A percentile compares a stretch with the other conserved stretches of the same genome.
Conservation (phyloP, 176 grass and related monocot species). For the Triticum aestivum region IWGSC_CS_RefSeq_v2.1 NC_057814.1:411558425-411558924, state of each 20-base stretch:
- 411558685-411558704: background rate
- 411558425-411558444: slow-evolving; percentile 15
- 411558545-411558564: slow-evolving; percentile 32
- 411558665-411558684: background rate
- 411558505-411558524: background rate
- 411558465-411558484: background rate
- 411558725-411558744: background rate
- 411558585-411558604: background rate
- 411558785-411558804: background rate
- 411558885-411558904: background rate
- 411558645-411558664: background rate
- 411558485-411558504: slow-evolving; percentile 23
- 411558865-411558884: background rate
- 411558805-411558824: slow-evolving; percentile 9
- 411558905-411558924: slow-evolving; percentile 47
- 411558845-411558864: slow-evolving; percentile 30
- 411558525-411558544: background rate
- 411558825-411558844: slow-evolving; percentile 9
- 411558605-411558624: background rate
- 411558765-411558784: background rate
- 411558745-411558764: background rate
- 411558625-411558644: background rate
- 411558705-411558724: background rate
- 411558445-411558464: slow-evolving; percentile 8
- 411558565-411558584: background rate